Percentiles rank a stretch among this genome's conserved stretches.
Conservation (phyloP, 2,329 filamentous ascomycete genomes). For the Metarhizium album region DNA sequence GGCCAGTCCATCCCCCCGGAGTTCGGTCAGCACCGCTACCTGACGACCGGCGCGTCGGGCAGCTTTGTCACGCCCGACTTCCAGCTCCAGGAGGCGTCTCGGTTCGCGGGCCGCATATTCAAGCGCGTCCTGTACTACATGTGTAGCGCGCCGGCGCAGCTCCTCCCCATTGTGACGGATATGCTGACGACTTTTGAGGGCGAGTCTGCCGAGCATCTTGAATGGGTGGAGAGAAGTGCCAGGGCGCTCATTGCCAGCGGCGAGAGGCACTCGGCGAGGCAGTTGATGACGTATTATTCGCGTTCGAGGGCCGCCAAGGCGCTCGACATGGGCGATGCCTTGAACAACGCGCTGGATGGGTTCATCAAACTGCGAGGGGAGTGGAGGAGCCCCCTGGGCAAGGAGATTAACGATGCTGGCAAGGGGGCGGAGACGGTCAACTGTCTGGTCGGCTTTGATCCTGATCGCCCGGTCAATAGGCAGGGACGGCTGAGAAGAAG, state of each 20-base stretch:
- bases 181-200: conserved; percentile 15
- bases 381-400: conserved; percentile 16
- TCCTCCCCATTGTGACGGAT: conserved; percentile 15
- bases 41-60: conserved; percentile 15
- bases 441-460: conserved; percentile 20
- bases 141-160: conserved; percentile 14
- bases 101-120: conserved; percentile 17
- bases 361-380: conserved; percentile 15
- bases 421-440: conserved; percentile 23
- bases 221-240: conserved; percentile 15
- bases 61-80: conserved; percentile 17
- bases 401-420: conserved; percentile 21
- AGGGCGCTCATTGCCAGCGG: conserved; percentile 9
- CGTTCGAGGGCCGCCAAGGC: conserved; percentile 13
- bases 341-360: conserved; percentile 13
- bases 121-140: conserved; percentile 20
- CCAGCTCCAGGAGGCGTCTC: conserved; percentile 16
- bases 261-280: conserved; percentile 11
- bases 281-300: conserved; percentile 15
- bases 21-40: conserved; percentile 17
- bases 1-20: conserved; percentile 15
- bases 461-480: conserved; percentile 12
- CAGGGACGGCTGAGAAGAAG: background rate
- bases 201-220: conserved; percentile 11
- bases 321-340: conserved; percentile 11